Evolutionary conservation across 2,329 filamentous ascomycete species (phyloP).

Genomic region (Domatiomyces catenatus): DNA sequence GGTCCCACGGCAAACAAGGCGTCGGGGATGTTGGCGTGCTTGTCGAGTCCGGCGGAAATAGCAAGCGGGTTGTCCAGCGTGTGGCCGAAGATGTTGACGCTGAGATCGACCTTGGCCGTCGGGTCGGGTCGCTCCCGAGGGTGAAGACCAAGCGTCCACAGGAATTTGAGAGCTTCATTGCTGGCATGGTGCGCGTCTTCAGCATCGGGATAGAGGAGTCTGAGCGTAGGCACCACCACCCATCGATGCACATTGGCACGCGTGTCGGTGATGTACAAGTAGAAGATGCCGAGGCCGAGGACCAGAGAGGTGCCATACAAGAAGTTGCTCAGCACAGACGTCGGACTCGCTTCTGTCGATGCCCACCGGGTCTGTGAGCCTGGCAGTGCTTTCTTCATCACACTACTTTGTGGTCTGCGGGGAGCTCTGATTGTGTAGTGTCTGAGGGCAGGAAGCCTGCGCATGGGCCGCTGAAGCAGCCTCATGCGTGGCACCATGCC

Average conservation of each 20-base stretch:
- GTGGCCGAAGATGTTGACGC: conserved; percentile 59
- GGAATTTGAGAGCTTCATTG: conserved; percentile 51
- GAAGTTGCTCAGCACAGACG: conserved; percentile 34
- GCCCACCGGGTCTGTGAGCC: conserved; percentile 5
- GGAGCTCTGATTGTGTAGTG: neutral
- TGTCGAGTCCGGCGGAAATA: conserved; percentile 91
- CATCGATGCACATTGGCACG: conserved; percentile 55
- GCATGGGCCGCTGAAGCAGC: neutral
- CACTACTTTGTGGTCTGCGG: neutral
- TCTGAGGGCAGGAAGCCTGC: neutral
- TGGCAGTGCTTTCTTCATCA: neutral
- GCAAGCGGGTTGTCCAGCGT: conserved; percentile 72
- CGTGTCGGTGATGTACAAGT: conserved; percentile 60
- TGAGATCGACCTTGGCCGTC: conserved; percentile 38
- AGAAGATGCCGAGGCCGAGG: conserved; percentile 35
- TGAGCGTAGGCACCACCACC: conserved; percentile 38
- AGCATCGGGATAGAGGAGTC: conserved; percentile 30
- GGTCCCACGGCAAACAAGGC: conserved; percentile 72
- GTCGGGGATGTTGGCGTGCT: conserved; percentile 78
- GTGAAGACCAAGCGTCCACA: conserved; percentile 62
- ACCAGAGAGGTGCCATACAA: conserved; percentile 40
- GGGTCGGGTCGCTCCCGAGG: conserved; percentile 62
- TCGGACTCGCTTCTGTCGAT: conserved; percentile 20
- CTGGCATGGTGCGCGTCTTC: conserved; percentile 86
- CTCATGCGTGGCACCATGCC: neutral